These are phyloP conservation scores for Fistulinella cinereoalba DNA, from an alignment of 1,284 basidiomycete genomes.

Conservation along the genomic window DNA sequence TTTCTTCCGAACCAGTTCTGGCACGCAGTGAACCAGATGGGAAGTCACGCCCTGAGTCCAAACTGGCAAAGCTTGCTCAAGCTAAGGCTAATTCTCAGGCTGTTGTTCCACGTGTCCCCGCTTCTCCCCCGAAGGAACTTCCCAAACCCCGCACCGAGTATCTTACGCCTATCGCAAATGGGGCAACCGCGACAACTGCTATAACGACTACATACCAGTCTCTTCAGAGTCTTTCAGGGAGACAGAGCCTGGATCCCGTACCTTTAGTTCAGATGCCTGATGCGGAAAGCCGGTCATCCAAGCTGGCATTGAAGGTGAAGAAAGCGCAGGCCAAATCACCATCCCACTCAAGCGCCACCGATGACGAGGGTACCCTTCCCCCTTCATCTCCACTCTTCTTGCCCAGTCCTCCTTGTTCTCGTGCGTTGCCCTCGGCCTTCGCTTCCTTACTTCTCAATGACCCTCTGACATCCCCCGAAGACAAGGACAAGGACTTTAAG, in stretches of 20 bases:
- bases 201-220: conserved; percentile 76
- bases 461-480: conserved; percentile 40
- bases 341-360: conserved; percentile 35
- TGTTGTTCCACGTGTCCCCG: conserved; percentile 38
- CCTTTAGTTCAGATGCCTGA: conserved; percentile 32
- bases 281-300: conserved; percentile 48
- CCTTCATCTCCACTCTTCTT: conserved; percentile 57
- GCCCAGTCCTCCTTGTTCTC: conserved; percentile 46
- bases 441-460: conserved; percentile 68
- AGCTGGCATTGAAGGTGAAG: conserved; percentile 67
- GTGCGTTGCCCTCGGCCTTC: conserved; percentile 74
- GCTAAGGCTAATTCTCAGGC: conserved; percentile 47
- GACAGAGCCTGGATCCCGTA: conserved; percentile 19
- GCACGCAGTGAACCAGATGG: conserved; percentile 14
- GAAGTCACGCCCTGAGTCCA: conserved; percentile 52
- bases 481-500: conserved; percentile 31
- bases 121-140: conserved; percentile 31
- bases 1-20: conserved; percentile 9
- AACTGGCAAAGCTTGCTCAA: conserved; percentile 66
- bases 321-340: conserved; percentile 44
- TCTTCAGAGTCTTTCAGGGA: conserved; percentile 46
- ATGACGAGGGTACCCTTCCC: conserved; percentile 35
- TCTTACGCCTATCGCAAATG: conserved; percentile 71
- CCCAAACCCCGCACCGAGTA: conserved; percentile 57
- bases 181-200: conserved; percentile 70